Evolutionary conservation across 2,329 filamentous ascomycete genomes (phyloP), one percentile per base, ranked within the genome.

Genomic region (Aureobasidium sp.): DNA sequence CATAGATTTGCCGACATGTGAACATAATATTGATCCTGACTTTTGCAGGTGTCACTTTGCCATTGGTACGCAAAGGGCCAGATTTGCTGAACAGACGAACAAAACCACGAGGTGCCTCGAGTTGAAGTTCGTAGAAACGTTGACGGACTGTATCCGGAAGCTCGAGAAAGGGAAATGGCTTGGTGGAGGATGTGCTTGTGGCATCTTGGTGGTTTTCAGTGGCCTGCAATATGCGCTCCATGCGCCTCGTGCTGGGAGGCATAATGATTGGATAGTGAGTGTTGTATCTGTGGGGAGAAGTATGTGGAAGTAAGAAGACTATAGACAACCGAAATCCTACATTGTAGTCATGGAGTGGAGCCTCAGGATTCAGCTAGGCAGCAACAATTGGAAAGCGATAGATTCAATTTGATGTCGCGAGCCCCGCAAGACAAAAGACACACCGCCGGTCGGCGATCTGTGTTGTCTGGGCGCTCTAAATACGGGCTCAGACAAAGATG

Each of bases 71-170:
- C 5, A 6, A 15, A 7, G 43, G 41, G 9, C 20, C 41, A 39
- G 39, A 13, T 6, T 59, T 59, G 55, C 24, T 29, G 20, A 48
- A 59, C 0, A 39, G 9, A 7, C 55, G 55, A 13, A 59, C 43
- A n/a, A 59, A 59, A 3, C 55, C 24, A 29, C 55, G 55, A n/a
- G 29, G 20, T 24, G 43, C 43, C 10, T 37, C 29, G 15, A 59
- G 55, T n/a, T 59, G 55, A 15, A 59, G 32, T 24, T 59, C 55
- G 8, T 59, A 59, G 32, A 59, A 39, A 9, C 55, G 55, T 27
- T 59, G 55, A 13, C 55, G 55, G 1, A 59, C 55, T 47, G 55
- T 47, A 2, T 59, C 55, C 4, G 55, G 55, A n/a, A 59, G 43
- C 1, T 37, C 32, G 32, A 59, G 55, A 24, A 59, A 59, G 8